These are phyloP conservation scores for Epithemia pelagica DNA, from an alignment of 108 stramenopile genomes.

Conservation along the genomic window DNA sequence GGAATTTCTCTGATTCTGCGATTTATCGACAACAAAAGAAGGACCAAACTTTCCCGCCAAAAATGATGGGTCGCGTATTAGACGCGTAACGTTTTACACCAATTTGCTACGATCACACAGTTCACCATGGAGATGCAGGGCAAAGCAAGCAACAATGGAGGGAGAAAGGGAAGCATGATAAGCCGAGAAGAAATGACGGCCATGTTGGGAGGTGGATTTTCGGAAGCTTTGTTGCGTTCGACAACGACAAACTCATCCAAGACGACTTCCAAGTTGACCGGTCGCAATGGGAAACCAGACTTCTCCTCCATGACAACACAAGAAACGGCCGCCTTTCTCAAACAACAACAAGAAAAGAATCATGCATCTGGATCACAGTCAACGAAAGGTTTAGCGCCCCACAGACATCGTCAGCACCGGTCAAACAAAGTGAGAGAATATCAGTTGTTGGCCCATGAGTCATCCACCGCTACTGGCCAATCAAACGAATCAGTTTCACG, in stretches of 20 bases:
- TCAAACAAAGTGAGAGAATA: conserved; percentile 10
- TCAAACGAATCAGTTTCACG: background rate
- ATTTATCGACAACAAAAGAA: no score
- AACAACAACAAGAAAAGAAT: conserved; percentile 7
- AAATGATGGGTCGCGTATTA: no score
- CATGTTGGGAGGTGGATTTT: conserved; percentile 46
- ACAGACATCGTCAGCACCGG: background rate
- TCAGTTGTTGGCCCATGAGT: conserved; percentile 10
- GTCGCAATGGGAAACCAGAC: conserved; percentile 27
- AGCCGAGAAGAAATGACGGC: conserved; percentile 77
- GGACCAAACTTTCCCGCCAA: no score
- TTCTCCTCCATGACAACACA: conserved; percentile 55
- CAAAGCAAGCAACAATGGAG: no score
- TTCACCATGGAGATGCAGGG: no score
- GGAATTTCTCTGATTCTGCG: no score
- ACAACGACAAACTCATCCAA: conserved; percentile 22
- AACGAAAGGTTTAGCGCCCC: background rate
- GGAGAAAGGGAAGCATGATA: conserved; percentile 13
- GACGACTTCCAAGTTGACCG: background rate
- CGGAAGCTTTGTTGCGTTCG: conserved; percentile 32
- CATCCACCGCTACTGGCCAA: background rate
- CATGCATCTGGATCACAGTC: background rate
- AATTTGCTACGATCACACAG: no score
- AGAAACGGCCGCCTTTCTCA: conserved; percentile 57
- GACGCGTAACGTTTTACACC: no score